phyloP scores from a whole-genome alignment of 495 filamentous ascomycete genomes.

The Entonaema liquescens region DNA sequence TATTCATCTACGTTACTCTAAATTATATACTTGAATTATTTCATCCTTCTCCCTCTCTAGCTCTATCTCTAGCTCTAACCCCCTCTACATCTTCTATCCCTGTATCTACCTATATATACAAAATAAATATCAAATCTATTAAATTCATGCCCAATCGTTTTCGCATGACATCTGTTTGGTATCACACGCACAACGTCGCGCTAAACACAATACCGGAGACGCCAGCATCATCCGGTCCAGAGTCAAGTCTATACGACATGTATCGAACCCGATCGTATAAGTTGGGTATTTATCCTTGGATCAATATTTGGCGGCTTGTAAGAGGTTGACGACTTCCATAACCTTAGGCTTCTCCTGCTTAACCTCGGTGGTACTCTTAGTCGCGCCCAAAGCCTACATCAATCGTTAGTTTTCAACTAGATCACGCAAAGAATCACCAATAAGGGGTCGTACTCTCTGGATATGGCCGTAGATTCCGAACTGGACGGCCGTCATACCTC shows the following conservation, averaged over 20 bases:
- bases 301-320: conserved; percentile 25
- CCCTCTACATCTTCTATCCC: conserved; percentile 20
- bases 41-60: neutral
- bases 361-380: conserved; percentile 25
- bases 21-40: conserved; percentile 10
- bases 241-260: conserved; percentile 5
- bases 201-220: conserved; percentile 13
- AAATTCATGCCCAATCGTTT: conserved; percentile 5
- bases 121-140: conserved; percentile 18
- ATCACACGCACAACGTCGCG: conserved; percentile 12
- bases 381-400: conserved; percentile 43
- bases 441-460: conserved; percentile 55
- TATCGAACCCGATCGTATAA: conserved; percentile 6
- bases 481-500: conserved; percentile 79
- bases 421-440: neutral
- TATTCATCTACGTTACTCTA: conserved; percentile 15
- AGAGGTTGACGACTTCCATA: conserved; percentile 17
- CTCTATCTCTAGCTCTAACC: too few species aligned
- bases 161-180: neutral
- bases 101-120: conserved; percentile 16
- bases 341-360: conserved; percentile 22
- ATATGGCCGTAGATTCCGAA: conserved; percentile 86
- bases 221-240: conserved; percentile 10
- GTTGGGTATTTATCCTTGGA: neutral
- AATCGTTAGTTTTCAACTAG: conserved; percentile 13